Percentiles rank a stretch among this genome's conserved stretches.
phyloP scores from a whole-genome alignment of 768 basidiomycete genomes.

The Tremella yokohamensis region DNA sequence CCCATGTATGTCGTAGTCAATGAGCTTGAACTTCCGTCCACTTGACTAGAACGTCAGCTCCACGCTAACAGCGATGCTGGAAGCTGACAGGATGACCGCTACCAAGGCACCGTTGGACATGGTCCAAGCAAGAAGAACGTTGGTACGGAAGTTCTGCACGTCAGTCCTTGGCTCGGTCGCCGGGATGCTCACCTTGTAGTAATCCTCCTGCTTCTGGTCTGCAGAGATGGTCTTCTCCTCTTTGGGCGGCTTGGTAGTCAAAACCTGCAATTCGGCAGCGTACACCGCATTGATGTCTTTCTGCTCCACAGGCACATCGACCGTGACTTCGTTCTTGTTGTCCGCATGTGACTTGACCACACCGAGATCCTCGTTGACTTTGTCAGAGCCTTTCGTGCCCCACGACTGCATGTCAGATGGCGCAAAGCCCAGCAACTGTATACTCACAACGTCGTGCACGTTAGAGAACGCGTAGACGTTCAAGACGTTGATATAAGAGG shows the following conservation, averaged over 20 bases:
- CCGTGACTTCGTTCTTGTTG: conserved; percentile 78
- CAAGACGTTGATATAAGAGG: conserved; percentile 87
- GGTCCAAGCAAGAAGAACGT: conserved; percentile 82
- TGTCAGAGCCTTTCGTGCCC: conserved; percentile 96
- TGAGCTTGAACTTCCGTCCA: conserved; percentile 56
- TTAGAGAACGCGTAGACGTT: conserved; percentile 66
- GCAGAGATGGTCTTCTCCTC: conserved; percentile 56
- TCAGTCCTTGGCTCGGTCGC: not conserved
- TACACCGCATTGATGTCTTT: conserved; percentile 66
- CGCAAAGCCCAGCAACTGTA: not conserved
- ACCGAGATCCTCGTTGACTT: conserved; percentile 69
- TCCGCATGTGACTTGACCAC: conserved; percentile 62
- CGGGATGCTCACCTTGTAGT: conserved; percentile 37
- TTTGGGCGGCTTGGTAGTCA: conserved; percentile 74
- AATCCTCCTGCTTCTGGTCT: conserved; percentile 50
- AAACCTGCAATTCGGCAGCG: conserved; percentile 80
- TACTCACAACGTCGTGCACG: conserved; percentile 50
- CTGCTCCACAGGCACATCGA: conserved; percentile 76
- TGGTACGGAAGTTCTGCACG: conserved; percentile 78
- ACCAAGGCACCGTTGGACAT: conserved; percentile 74
- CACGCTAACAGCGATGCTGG: conserved; percentile 1
- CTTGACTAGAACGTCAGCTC: conserved; percentile 53
- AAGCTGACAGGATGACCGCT: conserved; percentile 66
- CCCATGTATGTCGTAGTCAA: conserved; percentile 83
- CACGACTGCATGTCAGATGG: conserved; percentile 58